Conservation (phyloP, 1,139 yeast genomes). For the Yamadazyma kanchanaburiensis region DNA sequence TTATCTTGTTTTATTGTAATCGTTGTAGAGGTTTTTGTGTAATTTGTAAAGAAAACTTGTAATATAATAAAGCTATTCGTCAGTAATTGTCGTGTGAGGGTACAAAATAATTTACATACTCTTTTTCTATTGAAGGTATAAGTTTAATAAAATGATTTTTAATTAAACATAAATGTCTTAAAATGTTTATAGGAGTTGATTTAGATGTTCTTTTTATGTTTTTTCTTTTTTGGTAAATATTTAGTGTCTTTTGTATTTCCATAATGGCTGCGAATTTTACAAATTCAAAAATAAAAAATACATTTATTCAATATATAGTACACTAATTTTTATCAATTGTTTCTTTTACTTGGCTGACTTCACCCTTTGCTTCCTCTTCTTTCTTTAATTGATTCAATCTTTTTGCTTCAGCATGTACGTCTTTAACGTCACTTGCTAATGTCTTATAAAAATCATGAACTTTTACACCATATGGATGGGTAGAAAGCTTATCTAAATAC, state of each 20-base stretch:
- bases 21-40: not conserved
- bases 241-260: conserved; percentile 1
- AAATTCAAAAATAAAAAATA: conserved; percentile 1
- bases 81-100: not conserved
- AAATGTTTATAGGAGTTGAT: not conserved
- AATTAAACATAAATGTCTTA: not conserved
- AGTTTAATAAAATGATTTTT: not conserved
- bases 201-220: not conserved
- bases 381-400: conserved; percentile 63
- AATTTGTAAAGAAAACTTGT: conserved; percentile 1
- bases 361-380: conserved; percentile 16
- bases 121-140: not conserved
- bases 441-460: conserved; percentile 36
- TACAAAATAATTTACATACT: not conserved
- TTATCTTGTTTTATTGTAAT: conserved; percentile 2
- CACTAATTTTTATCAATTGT: conserved; percentile 1
- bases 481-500: conserved; percentile 35
- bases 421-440: conserved; percentile 53
- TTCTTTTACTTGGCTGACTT: conserved; percentile 11
- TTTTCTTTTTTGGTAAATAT: not conserved
- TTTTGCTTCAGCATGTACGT: conserved; percentile 71
- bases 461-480: conserved; percentile 34
- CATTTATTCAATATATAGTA: not conserved
- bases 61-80: conserved; percentile 2
- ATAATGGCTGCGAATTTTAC: conserved; percentile 1